A percentile compares a stretch with the other conserved stretches of the same genome.
phyloP scores from a whole-genome alignment of 805 yeast genomes.

The Monosporozyma solicola region DNA sequence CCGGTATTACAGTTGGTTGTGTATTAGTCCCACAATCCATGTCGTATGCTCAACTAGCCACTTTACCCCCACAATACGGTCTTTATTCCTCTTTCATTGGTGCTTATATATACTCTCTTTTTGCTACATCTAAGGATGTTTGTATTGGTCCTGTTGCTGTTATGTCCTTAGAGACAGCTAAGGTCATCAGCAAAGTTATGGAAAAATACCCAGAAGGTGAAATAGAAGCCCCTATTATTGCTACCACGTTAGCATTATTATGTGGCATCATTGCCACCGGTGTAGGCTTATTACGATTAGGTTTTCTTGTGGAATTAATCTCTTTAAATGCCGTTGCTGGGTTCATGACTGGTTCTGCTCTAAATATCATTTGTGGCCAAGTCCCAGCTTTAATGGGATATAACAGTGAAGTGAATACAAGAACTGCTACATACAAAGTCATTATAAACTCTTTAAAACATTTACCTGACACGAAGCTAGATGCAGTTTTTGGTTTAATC shows the following conservation, averaged over 20 bases:
- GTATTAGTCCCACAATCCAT: slow-evolving; percentile 91
- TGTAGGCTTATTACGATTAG: slow-evolving; percentile 72
- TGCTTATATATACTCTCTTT: slow-evolving; percentile 76
- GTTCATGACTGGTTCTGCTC: slow-evolving; percentile 91
- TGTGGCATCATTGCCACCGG: slow-evolving; percentile 84
- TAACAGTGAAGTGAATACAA: slow-evolving; percentile 55
- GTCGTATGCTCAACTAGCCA: slow-evolving; percentile 89
- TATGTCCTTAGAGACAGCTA: slow-evolving; percentile 80
- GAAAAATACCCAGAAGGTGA: slow-evolving; percentile 35
- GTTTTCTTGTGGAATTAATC: slow-evolving; percentile 81
- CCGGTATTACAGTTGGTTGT: slow-evolving; percentile 89
- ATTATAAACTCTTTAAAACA: slow-evolving; percentile 65
- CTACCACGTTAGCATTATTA: slow-evolving; percentile 66
- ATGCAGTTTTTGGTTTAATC: slow-evolving; percentile 85
- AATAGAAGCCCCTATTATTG: slow-evolving; percentile 59
- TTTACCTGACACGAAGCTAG: slow-evolving; percentile 56
- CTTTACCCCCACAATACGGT: slow-evolving; percentile 74
- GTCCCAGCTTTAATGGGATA: slow-evolving; percentile 81
- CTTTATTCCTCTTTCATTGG: slow-evolving; percentile 89
- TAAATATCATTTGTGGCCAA: slow-evolving; percentile 75
- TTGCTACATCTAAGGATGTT: slow-evolving; percentile 93
- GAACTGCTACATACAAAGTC: slow-evolving; percentile 59
- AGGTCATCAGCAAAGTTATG: slow-evolving; percentile 60
- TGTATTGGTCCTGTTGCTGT: slow-evolving; percentile 97
- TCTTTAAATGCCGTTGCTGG: slow-evolving; percentile 91